Conservation (phyloP, 2,329 filamentous ascomycete genomes). For the Exophiala phaeomuriformis region DNA sequence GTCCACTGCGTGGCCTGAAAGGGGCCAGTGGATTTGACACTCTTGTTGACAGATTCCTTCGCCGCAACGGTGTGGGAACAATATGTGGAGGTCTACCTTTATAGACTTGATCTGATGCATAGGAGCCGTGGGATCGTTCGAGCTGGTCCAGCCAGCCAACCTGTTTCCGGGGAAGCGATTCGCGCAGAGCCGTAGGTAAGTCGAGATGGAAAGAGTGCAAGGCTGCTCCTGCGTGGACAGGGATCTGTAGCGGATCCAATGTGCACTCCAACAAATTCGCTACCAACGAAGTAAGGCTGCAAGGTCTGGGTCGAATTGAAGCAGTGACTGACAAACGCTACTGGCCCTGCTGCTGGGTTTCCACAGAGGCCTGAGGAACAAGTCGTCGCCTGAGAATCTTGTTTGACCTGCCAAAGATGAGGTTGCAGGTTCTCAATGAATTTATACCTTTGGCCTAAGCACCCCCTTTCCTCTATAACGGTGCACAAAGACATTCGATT, state of each 20-base stretch:
- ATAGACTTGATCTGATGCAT: slow-evolving; percentile 23
- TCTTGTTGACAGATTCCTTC: slow-evolving; percentile 22
- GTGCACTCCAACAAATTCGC: neutral
- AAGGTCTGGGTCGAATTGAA: neutral
- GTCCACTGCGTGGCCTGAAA: slow-evolving; percentile 10
- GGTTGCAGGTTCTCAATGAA: neutral
- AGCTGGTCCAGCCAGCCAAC: neutral
- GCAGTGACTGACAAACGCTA: neutral
- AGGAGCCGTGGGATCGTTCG: neutral
- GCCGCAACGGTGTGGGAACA: slow-evolving; percentile 18
- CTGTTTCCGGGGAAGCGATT: slow-evolving; percentile 4
- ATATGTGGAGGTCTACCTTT: slow-evolving; percentile 19
- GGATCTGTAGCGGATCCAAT: neutral
- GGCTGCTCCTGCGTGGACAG: neutral
- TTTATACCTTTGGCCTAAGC: slow-evolving; percentile 13
- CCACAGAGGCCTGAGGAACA: no score
- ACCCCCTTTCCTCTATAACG: neutral
- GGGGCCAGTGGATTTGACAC: slow-evolving; percentile 18
- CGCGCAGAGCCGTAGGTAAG: neutral
- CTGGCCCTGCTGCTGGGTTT: no score
- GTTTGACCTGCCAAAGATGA: neutral
- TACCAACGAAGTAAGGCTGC: neutral
- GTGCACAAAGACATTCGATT: slow-evolving; percentile 9
- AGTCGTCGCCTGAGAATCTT: no score
- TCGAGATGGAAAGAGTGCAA: neutral